Evolutionary conservation across 139 green algal genomes (phyloP), one percentile per base, ranked within the genome.

Genomic region (Tetradesmus lagerheimii): DNA sequence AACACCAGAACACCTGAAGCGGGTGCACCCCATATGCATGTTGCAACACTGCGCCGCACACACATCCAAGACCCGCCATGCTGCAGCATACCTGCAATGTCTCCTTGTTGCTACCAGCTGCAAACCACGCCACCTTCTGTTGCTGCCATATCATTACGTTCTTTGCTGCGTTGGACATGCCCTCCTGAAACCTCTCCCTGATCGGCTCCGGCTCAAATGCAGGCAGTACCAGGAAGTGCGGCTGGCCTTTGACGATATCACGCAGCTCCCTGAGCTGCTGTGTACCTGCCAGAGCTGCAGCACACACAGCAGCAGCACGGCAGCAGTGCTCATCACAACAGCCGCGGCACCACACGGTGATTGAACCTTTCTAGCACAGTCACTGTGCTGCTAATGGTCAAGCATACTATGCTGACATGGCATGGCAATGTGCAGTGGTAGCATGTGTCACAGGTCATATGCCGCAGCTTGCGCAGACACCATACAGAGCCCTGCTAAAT

Each of bases 121-220:
- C 67, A 78, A 78, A 78, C n/a, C 9, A n/a, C 25, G 67, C 67
- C 29, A 78, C 67, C 12, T 78, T 78, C n/a, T 78, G 67, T n/a
- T 37, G 67, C 67, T 27, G 9, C 67, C 31, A 1, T 4, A 78
- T 4, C 27, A 78, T 18, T 14, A 38, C 11, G 5, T n/a, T 8
- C 67, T 20, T 78, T 15, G 67, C 67, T 78, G 57, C 57, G 3
- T 23, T 23, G 8, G 57, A 71, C 57, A 71, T 71, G 25, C 25
- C 8, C 20, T 71, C 20, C 57, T 31, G 0, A 31, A 71, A 16
- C 1, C 57, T 20, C 20, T 71, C 57, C 67, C 39, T 78, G 67
- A 39, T 37, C 16, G 67, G 67, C 31, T 41, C 5, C 11, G 67
- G n/a, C 67, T 78, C 67, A 39, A 78, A 78, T 2, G 67, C 67